Conservation (phyloP, 306 rosid genomes). For the Dryas alaskensis region DNA sequence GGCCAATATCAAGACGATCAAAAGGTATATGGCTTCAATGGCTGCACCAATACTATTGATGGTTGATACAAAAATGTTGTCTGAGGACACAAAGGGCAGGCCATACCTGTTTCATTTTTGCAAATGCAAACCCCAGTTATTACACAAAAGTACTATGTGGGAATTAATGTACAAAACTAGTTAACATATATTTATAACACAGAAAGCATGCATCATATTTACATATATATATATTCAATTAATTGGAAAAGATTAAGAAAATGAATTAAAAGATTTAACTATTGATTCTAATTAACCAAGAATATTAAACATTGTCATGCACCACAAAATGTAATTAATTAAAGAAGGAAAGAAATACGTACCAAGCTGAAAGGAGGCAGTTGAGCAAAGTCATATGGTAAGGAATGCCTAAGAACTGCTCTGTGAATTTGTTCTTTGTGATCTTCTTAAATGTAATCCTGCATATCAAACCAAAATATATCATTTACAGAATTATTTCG, state of each 20-base stretch:
- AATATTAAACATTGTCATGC: no score
- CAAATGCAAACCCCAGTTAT: neutral
- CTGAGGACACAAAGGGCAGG: conserved; percentile 56
- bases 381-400: conserved; percentile 61
- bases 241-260: no score
- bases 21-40: conserved; percentile 47
- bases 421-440: conserved; percentile 43
- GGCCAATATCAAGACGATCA: conserved; percentile 41
- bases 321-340: neutral
- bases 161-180: no score
- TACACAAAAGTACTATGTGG: neutral
- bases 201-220: no score
- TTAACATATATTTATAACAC: no score
- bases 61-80: conserved; percentile 50
- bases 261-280: no score
- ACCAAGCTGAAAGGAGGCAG: conserved; percentile 70
- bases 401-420: conserved; percentile 59
- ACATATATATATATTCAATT: no score
- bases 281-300: no score
- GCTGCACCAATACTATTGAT: conserved; percentile 52
- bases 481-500: neutral
- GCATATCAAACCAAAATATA: neutral
- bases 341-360: conserved; percentile 4
- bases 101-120: conserved; percentile 46
- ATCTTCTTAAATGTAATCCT: conserved; percentile 62